Percentiles rank a stretch among this genome's conserved stretches.
Evolutionary conservation across 176 grass and related monocot genomes (phyloP).

Genomic region (Zizania latifolia): DNA sequence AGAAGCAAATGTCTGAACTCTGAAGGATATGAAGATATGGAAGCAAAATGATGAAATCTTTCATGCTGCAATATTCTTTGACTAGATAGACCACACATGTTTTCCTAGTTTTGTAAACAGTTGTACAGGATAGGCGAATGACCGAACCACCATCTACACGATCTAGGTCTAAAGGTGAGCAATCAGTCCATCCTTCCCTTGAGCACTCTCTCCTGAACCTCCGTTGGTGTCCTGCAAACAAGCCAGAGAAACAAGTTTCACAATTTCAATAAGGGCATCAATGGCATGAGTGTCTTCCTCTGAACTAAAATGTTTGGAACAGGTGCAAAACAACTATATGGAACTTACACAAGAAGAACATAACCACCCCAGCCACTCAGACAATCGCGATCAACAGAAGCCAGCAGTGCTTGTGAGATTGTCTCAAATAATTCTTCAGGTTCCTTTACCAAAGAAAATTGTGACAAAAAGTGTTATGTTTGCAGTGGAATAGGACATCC

Average conservation of each 20-base stretch:
- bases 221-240: conserved; percentile 62
- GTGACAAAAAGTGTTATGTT: neutral
- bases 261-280: neutral
- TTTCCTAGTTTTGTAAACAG: conserved; percentile 14
- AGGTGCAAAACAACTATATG: neutral
- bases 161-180: neutral
- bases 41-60: conserved; percentile 16
- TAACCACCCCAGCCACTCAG: conserved; percentile 89
- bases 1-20: neutral
- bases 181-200: conserved; percentile 92
- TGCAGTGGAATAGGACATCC: neutral
- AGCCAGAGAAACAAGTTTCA: neutral
- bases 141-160: neutral
- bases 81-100: neutral
- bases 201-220: conserved; percentile 74
- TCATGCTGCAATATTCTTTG: conserved; percentile 16
- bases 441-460: conserved; percentile 48
- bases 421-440: conserved; percentile 92
- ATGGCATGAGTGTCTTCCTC: neutral
- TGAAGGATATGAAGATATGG: neutral
- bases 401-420: conserved; percentile 78
- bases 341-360: conserved; percentile 82
- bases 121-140: neutral
- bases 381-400: conserved; percentile 86
- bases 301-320: neutral